Conservation (phyloP, 2,329 filamentous ascomycete genomes). For the Hymenoscyphus linearis region DNA sequence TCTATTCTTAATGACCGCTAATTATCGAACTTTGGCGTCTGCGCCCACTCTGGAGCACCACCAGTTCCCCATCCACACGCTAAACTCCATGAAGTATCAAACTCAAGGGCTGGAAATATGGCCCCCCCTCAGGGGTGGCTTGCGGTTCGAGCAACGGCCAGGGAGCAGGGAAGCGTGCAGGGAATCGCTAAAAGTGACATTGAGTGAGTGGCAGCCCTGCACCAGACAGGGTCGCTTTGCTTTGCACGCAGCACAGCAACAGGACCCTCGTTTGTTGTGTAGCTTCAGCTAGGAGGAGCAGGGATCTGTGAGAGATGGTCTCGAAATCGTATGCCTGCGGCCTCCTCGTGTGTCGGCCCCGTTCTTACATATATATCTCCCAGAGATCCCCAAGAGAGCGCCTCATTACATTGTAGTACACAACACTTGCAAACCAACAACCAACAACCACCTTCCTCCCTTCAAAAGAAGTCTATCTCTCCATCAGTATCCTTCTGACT, state of each 20-base stretch:
- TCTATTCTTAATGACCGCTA: conserved; percentile 26
- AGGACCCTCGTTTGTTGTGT: conserved; percentile 17
- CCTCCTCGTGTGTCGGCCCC: conserved; percentile 17
- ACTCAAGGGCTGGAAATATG: conserved; percentile 10
- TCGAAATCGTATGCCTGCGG: conserved; percentile 22
- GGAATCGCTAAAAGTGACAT: conserved; percentile 9
- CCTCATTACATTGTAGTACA: conserved; percentile 19
- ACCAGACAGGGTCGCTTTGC: neutral
- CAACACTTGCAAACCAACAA: conserved; percentile 10
- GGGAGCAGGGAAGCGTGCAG: conserved; percentile 9
- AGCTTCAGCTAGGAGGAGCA: conserved; percentile 23
- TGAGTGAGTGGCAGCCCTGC: conserved; percentile 14
- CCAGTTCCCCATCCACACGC: neutral
- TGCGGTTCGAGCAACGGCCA: conserved; percentile 18
- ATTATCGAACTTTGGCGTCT: conserved; percentile 16
- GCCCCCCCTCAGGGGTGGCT: conserved; percentile 17
- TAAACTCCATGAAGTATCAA: conserved; percentile 7
- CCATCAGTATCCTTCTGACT: conserved; percentile 10
- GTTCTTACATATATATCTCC: conserved; percentile 29
- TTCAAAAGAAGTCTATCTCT: conserved; percentile 11
- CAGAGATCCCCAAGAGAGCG: conserved; percentile 20
- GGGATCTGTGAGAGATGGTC: conserved; percentile 20
- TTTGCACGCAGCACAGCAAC: conserved; percentile 7
- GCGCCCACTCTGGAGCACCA: neutral
- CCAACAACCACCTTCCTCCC: conserved; percentile 6